These are phyloP conservation scores for Stephania yunnanensis DNA, from an alignment of 164 flowering plant species.

Conservation along the genomic window DNA sequence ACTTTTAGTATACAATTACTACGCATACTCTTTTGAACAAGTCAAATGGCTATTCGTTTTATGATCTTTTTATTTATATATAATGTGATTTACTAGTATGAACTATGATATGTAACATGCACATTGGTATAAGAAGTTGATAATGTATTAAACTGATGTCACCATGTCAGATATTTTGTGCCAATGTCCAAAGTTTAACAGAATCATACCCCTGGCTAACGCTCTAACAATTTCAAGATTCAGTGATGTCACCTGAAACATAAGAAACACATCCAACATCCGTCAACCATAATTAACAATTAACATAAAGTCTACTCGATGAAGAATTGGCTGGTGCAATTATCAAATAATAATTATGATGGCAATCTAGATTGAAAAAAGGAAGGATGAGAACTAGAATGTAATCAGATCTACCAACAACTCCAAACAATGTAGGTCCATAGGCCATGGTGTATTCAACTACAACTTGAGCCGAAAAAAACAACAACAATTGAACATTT, in stretches of 20 bases:
- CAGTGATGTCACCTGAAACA: conserved; percentile 76
- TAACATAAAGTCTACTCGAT: background rate
- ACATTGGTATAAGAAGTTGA: background rate
- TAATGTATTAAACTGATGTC: too few relatives aligned
- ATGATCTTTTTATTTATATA: background rate
- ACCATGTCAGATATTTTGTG: background rate
- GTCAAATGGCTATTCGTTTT: background rate
- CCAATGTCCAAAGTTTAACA: background rate
- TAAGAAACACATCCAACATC: conserved; percentile 9
- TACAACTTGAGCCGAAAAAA: too few relatives aligned
- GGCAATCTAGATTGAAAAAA: background rate
- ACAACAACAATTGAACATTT: too few relatives aligned
- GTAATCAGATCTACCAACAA: background rate
- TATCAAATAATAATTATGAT: background rate
- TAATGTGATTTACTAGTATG: background rate
- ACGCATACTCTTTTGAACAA: background rate
- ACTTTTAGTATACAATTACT: background rate
- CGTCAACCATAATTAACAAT: background rate
- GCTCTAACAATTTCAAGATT: conserved; percentile 94
- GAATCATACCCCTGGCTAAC: conserved; percentile 69
- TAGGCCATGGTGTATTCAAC: background rate
- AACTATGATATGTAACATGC: background rate
- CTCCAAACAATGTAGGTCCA: background rate
- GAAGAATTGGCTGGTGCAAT: background rate
- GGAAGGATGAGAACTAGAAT: background rate